A percentile compares a stretch with the other conserved stretches of the same genome.
phyloP scores from a whole-genome alignment of 768 basidiomycete species.

The Galerina marginata region DNA sequence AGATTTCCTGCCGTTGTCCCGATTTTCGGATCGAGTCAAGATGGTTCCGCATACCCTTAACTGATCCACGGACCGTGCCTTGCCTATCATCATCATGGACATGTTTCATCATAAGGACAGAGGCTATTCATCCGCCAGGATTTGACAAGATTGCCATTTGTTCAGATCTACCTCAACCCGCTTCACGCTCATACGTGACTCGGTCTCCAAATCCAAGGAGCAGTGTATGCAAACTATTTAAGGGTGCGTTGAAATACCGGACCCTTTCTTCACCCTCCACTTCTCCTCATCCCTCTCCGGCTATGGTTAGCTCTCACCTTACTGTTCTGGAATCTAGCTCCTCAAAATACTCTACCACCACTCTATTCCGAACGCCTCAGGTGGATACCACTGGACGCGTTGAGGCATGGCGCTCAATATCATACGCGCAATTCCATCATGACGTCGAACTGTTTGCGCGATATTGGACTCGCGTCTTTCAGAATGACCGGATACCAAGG shows the following conservation, averaged over 20 bases:
- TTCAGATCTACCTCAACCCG: conserved; percentile 35
- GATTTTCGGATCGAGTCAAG: conserved; percentile 39
- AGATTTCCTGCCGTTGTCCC: conserved; percentile 18
- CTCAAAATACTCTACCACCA: conserved; percentile 48
- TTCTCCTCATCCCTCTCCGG: conserved; percentile 18
- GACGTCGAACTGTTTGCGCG: conserved; percentile 72
- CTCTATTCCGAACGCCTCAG: conserved; percentile 67
- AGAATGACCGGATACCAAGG: conserved; percentile 47
- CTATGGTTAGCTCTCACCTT: conserved; percentile 61
- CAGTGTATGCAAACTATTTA: conserved; percentile 27
- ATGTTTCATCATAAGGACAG: conserved; percentile 36
- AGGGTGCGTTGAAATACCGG: conserved; percentile 12
- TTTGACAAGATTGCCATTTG: conserved; percentile 36
- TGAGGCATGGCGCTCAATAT: conserved; percentile 62
- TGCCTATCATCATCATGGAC: conserved; percentile 31
- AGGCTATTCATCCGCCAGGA: conserved; percentile 39
- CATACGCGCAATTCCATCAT: conserved; percentile 64
- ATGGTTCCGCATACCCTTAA: conserved; percentile 38
- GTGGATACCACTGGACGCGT: conserved; percentile 47
- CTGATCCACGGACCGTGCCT: conserved; percentile 42
- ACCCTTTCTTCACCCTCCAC: conserved; percentile 14
- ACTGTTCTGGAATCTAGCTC: conserved; percentile 65
- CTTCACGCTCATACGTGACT: conserved; percentile 38
- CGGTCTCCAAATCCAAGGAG: conserved; percentile 33
- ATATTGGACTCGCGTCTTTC: conserved; percentile 63